phyloP scores from a whole-genome alignment of 2,329 filamentous ascomycete species.

The Cordyceps javanica region DNA sequence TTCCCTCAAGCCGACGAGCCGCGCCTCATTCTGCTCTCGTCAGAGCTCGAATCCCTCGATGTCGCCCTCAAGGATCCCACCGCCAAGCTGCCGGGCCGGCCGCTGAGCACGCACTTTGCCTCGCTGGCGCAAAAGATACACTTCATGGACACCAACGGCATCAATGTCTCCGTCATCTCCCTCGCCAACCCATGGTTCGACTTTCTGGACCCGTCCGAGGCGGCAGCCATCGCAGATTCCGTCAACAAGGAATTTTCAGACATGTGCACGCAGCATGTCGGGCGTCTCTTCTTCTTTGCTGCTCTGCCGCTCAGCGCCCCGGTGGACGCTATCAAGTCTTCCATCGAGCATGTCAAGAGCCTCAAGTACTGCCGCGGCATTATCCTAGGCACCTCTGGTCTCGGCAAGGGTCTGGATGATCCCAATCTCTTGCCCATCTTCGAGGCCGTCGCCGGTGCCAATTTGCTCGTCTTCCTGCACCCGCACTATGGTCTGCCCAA shows the following conservation, averaged over 20 bases:
- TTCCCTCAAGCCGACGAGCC: slow-evolving; percentile 53
- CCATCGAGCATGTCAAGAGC: slow-evolving; percentile 55
- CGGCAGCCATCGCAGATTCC: slow-evolving; percentile 53
- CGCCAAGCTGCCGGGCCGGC: slow-evolving; percentile 63
- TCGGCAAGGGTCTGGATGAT: slow-evolving; percentile 79
- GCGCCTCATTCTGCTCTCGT: slow-evolving; percentile 59
- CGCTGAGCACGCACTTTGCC: slow-evolving; percentile 77
- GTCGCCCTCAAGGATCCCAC: slow-evolving; percentile 47
- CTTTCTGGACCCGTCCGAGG: slow-evolving; percentile 60
- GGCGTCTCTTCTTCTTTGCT: slow-evolving; percentile 75
- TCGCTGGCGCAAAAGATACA: slow-evolving; percentile 72
- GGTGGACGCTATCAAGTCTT: slow-evolving; percentile 52
- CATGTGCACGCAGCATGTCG: slow-evolving; percentile 61
- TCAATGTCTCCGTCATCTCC: slow-evolving; percentile 78
- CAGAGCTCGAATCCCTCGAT: slow-evolving; percentile 41
- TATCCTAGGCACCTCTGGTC: slow-evolving; percentile 77
- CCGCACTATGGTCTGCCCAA: slow-evolving; percentile 85
- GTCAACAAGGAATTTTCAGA: slow-evolving; percentile 74
- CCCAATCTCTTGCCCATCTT: slow-evolving; percentile 65
- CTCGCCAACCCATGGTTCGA: slow-evolving; percentile 94
- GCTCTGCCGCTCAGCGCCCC: slow-evolving; percentile 71
- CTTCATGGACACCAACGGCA: slow-evolving; percentile 82
- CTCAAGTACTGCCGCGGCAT: slow-evolving; percentile 73
- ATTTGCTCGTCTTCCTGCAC: slow-evolving; percentile 73
- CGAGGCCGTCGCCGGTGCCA: slow-evolving; percentile 56